A percentile compares a stretch with the other conserved stretches of the same genome.
These are phyloP conservation scores for Elongisporangium anandrum DNA, from an alignment of 352 stramenopile species.

Conservation along the genomic window DNA sequence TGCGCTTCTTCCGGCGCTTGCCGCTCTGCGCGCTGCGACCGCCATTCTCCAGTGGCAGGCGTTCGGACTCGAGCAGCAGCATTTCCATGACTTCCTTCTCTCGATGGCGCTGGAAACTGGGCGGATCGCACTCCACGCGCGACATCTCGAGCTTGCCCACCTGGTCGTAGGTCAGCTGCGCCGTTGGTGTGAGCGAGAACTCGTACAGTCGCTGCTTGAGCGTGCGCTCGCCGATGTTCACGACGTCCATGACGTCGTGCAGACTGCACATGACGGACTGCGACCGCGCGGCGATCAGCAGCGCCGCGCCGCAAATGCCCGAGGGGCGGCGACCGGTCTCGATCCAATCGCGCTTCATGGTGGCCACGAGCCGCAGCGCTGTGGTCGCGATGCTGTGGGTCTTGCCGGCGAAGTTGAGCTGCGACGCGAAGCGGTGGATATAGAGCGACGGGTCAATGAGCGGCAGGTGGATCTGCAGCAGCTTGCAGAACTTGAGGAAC, in stretches of 20 bases:
- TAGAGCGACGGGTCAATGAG: constrained; percentile 99
- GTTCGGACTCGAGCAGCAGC: constrained; percentile 79
- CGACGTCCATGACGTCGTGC: constrained; percentile 86
- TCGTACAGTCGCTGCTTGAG: constrained; percentile 95
- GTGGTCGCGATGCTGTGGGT: constrained; percentile 93
- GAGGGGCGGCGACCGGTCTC: constrained; percentile 94
- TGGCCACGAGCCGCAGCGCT: constrained; percentile 92
- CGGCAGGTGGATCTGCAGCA: constrained; percentile 95
- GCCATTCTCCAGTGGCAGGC: constrained; percentile 46
- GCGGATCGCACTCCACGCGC: constrained; percentile 84
- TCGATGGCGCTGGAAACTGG: constrained; percentile 83
- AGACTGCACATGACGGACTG: constrained; percentile 91
- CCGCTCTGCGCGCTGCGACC: constrained; percentile 1
- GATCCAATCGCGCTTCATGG: constrained; percentile 99
- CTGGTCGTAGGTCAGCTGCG: constrained; percentile 94
- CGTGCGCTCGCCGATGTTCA: constrained; percentile 96
- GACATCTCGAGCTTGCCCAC: constrained; percentile 90
- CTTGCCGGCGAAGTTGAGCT: constrained; percentile 96
- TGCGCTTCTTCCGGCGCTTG: constrained; percentile 21
- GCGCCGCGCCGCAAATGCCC: constrained; percentile 95
- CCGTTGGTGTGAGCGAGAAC: constrained; percentile 95
- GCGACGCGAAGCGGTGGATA: constrained; percentile 97
- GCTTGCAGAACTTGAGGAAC: constrained; percentile 90
- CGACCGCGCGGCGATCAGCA: constrained; percentile 95
- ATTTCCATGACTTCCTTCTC: constrained; percentile 90